Evolutionary conservation across 2,329 filamentous ascomycete genomes (phyloP), one percentile per base, ranked within the genome.

Genomic region (Macrophomina pseudophaseolina): DNA sequence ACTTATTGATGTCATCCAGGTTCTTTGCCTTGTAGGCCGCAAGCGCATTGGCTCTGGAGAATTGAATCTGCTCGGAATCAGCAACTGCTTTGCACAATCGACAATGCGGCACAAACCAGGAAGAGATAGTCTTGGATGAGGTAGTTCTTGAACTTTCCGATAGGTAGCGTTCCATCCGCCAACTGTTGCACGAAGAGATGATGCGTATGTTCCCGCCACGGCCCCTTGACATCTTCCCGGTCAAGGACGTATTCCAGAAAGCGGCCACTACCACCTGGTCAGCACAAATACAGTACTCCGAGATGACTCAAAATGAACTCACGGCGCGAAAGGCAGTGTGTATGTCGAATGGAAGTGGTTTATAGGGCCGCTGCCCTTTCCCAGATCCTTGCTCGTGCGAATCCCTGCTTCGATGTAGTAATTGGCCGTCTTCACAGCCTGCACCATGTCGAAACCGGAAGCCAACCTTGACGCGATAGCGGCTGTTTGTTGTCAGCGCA

Each of bases 101-200:
- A 38, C 12, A 44, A 23, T n/a, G n/a, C 56, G 32, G 48, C 16
- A 74, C 84, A 49, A 72, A 95, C 91, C 51, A 97, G 81, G 74
- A 95, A 98, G 4, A 97, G 83, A 73, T 97, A 97, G 74, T 98
- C 94, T 73, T 98, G 94, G 9, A 95, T 85, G 66, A 98, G 87
- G 75, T 97, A 98, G 46, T 90, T 86, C 77, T 93, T 95, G 83
- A 97, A 98, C 0, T 88, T 90, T 51, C 91, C 87, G 0, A 90
- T 72, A 0, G 91, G 90, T 23, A 98, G 81, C 7, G 86, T 90
- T 0, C 93, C 93, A 67, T 90, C 84, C 0, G 91, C 93, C 74
- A 98, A 83, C 14, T 86, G 87, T 73, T 89, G 83, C 49, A 97
- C 91, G 74, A 98, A 98, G 0, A 90, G 87, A 74, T 98, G 94